Percentiles rank a stretch among this genome's conserved stretches.
phyloP scores from a whole-genome alignment of 495 filamentous ascomycete genomes.

The Tuber brumale region DNA sequence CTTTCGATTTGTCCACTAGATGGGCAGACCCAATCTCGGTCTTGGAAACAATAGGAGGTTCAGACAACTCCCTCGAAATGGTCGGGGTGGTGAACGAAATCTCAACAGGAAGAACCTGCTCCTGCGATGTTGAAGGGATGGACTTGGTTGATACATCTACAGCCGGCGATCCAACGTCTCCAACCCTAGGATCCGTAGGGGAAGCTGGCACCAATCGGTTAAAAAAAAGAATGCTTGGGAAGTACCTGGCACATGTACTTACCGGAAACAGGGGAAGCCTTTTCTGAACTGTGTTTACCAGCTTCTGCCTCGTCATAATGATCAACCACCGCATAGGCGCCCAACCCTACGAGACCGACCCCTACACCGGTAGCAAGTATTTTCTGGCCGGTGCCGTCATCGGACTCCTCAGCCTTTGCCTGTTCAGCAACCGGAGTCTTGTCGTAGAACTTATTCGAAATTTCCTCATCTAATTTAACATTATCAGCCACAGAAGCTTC shows the following conservation, averaged over 20 bases:
- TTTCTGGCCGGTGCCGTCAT: background rate
- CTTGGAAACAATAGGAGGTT: background rate
- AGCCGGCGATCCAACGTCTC: background rate
- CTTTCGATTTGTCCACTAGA: conserved; percentile 22
- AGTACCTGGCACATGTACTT: background rate
- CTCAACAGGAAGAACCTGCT: conserved; percentile 13
- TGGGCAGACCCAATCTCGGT: conserved; percentile 11
- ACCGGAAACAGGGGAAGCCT: background rate
- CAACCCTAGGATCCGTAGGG: background rate
- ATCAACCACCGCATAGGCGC: background rate
- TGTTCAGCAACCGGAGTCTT: background rate
- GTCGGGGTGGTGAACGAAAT: background rate
- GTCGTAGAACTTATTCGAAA: conserved; percentile 66
- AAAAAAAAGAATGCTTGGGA: background rate
- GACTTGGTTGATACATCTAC: conserved; percentile 8
- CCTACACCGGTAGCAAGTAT: background rate
- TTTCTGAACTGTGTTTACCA: background rate
- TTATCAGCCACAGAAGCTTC: conserved; percentile 51
- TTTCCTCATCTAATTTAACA: conserved; percentile 69
- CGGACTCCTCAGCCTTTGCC: background rate
- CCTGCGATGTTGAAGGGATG: conserved; percentile 2
- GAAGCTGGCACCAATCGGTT: background rate
- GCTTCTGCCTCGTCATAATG: background rate
- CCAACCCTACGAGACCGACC: background rate
- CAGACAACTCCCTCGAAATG: conserved; percentile 6